Evolutionary conservation across 169 alveolate species (phyloP).

Genomic region (Eimeria tenella): DNA sequence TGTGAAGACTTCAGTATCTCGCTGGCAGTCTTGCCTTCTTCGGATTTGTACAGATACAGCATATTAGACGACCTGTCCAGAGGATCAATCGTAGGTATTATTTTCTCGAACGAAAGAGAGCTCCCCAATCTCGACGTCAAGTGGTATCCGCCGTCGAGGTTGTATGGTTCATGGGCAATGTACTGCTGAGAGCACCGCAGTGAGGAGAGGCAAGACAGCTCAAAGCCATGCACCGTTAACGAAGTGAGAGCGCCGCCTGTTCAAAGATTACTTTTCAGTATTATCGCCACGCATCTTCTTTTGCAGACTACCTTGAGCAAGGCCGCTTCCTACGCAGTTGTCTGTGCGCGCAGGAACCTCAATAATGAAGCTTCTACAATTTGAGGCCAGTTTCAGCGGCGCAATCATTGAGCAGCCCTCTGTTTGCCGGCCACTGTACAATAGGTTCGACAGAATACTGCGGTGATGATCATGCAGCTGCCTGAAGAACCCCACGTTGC

Average conservation of each 20-base stretch:
- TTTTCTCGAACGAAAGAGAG: constrained; percentile 9
- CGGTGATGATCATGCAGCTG: constrained; percentile 64
- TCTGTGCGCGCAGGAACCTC: constrained; percentile 63
- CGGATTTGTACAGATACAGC: constrained; percentile 40
- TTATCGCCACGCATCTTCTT: no score
- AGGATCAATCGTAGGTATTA: background rate
- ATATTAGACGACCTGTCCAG: background rate
- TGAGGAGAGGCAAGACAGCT: constrained; percentile 56
- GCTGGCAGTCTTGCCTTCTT: background rate
- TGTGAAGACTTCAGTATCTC: constrained; percentile 23
- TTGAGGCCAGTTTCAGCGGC: constrained; percentile 4
- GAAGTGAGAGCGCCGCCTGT: constrained; percentile 5
- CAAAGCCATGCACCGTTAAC: constrained; percentile 66
- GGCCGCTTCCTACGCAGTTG: background rate
- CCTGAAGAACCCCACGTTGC: background rate
- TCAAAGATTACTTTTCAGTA: background rate
- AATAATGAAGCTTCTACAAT: constrained; percentile 40
- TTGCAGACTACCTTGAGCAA: constrained; percentile 38
- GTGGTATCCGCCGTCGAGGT: constrained; percentile 46
- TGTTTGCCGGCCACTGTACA: constrained; percentile 21
- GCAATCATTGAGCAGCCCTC: constrained; percentile 43
- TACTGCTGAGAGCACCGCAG: constrained; percentile 63
- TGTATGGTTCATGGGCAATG: constrained; percentile 1
- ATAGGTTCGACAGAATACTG: background rate
- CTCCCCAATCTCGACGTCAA: background rate